Evolutionary conservation across 495 filamentous ascomycete species (phyloP).

Genomic region (Talaromyces ruber): DNA sequence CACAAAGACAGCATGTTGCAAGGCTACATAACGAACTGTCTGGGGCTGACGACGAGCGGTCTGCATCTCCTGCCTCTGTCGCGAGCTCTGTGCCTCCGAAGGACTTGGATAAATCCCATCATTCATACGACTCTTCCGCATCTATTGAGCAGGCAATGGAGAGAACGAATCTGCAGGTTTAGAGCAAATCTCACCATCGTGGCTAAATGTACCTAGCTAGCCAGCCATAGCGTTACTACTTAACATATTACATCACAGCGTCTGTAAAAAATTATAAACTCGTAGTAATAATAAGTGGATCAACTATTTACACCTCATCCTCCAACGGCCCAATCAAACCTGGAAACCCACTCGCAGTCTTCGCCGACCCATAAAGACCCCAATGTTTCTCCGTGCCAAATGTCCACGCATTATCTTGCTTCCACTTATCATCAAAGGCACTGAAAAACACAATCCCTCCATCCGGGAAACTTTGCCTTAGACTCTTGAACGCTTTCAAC

Average conservation of each 20-base stretch:
- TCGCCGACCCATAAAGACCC: conserved; percentile 39
- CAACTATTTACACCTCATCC: not conserved
- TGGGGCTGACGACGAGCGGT: not conserved
- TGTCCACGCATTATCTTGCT: conserved; percentile 52
- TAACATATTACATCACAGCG: not conserved
- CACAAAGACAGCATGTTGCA: conserved; percentile 17
- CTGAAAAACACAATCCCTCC: conserved; percentile 57
- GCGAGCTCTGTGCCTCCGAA: not conserved
- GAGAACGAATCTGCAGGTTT: not conserved
- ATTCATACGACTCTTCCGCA: not conserved
- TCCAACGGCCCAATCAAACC: not conserved
- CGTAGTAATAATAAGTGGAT: not conserved
- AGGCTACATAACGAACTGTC: not conserved
- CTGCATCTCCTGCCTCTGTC: not conserved
- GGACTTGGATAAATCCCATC: not conserved
- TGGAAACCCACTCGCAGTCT: not conserved
- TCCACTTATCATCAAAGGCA: conserved; percentile 73
- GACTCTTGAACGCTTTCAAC: conserved; percentile 48
- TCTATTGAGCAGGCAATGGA: not conserved
- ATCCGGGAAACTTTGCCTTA: conserved; percentile 44
- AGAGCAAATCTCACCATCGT: not conserved
- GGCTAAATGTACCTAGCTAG: not conserved
- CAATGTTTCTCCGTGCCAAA: conserved; percentile 67
- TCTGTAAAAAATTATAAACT: not conserved
- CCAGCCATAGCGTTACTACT: not conserved